Conservation (phyloP, 116 monocot genomes). For the Thalassia testudinum region DNA sequence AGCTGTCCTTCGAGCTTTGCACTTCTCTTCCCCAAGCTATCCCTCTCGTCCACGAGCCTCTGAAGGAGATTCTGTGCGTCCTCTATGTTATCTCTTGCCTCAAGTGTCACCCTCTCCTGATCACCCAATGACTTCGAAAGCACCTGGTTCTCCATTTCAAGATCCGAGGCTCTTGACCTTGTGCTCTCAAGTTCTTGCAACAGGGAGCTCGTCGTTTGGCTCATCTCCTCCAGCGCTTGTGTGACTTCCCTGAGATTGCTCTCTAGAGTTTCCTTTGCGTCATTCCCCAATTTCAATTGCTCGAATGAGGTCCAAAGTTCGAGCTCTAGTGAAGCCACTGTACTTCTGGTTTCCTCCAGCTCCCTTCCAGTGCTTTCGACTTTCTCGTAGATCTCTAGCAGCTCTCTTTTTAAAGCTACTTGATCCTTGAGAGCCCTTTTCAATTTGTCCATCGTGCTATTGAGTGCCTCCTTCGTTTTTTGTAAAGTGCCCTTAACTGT, state of each 20-base stretch:
- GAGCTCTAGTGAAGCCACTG: conserved; percentile 30
- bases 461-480: conserved; percentile 30
- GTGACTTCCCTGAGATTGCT: conserved; percentile 58
- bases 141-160: conserved; percentile 61
- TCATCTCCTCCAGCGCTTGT: conserved; percentile 65
- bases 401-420: conserved; percentile 40
- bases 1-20: conserved; percentile 60
- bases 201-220: conserved; percentile 37
- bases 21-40: conserved; percentile 30
- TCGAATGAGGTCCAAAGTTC: conserved; percentile 37
- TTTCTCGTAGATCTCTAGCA: conserved; percentile 38
- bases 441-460: conserved; percentile 24
- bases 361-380: conserved; percentile 25
- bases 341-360: conserved; percentile 41
- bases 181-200: conserved; percentile 44
- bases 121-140: conserved; percentile 32
- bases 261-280: conserved; percentile 39
- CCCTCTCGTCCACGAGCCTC: conserved; percentile 43
- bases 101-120: conserved; percentile 37
- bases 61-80: conserved; percentile 46
- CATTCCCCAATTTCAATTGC: conserved; percentile 34
- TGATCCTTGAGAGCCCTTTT: conserved; percentile 22
- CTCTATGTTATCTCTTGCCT: conserved; percentile 51
- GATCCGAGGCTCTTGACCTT: conserved; percentile 18
- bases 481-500: conserved; percentile 30